Conservation (phyloP, 2,329 filamentous ascomycete genomes). For the Fonsecaea monophora region DNA sequence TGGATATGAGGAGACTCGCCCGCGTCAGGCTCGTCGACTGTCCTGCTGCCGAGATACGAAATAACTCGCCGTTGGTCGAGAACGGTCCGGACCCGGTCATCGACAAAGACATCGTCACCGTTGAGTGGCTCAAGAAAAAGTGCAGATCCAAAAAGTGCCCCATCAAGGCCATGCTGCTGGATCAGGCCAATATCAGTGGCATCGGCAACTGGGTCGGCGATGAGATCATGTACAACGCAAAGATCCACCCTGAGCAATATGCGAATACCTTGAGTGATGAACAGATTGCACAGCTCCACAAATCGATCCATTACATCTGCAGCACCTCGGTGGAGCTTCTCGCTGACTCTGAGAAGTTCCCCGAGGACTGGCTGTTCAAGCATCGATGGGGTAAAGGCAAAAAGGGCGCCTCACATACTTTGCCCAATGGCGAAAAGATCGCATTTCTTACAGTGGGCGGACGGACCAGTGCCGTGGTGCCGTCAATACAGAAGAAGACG, state of each 20-base stretch:
- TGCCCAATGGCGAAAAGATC: constrained; percentile 86
- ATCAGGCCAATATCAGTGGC: constrained; percentile 87
- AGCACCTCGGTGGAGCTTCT: constrained; percentile 77
- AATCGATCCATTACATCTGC: constrained; percentile 78
- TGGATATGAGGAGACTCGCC: constrained; percentile 79
- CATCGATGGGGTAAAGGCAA: constrained; percentile 90
- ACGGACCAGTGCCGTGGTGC: constrained; percentile 87
- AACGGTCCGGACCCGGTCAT: constrained; percentile 93
- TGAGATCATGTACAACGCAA: constrained; percentile 88
- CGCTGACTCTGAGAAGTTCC: constrained; percentile 83
- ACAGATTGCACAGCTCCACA: constrained; percentile 75
- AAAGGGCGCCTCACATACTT: constrained; percentile 67
- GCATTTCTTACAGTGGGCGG: constrained; percentile 88
- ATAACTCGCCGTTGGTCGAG: constrained; percentile 79
- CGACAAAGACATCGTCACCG: constrained; percentile 77
- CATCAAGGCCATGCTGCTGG: constrained; percentile 84
- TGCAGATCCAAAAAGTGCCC: constrained; percentile 80
- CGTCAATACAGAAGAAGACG: constrained; percentile 83
- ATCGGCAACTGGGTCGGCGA: constrained; percentile 98
- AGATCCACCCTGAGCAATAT: constrained; percentile 90
- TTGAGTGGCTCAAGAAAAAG: constrained; percentile 74
- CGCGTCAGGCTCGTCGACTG: constrained; percentile 84
- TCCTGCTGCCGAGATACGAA: constrained; percentile 74
- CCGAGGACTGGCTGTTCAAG: constrained; percentile 85
- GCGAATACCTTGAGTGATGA: constrained; percentile 77